These are phyloP conservation scores for Elsinoe australis DNA, from an alignment of 2,329 filamentous ascomycete genomes.

Conservation along the genomic window DNA sequence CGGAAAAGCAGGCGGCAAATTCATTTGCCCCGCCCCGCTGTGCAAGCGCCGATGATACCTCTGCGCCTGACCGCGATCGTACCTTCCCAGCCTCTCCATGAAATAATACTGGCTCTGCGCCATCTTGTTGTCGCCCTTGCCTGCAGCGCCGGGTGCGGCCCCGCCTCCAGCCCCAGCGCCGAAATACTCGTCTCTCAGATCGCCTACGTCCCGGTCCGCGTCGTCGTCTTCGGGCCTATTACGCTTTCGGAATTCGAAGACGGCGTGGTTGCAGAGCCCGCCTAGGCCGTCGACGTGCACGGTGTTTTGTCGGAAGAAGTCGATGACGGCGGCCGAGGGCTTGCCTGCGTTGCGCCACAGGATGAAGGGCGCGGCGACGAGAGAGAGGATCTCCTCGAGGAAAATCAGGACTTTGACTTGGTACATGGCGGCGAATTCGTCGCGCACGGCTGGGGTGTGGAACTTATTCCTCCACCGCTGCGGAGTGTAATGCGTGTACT, in stretches of 20 bases:
- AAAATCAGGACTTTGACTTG: slow-evolving; percentile 90
- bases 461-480: slow-evolving; percentile 80
- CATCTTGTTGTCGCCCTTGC: slow-evolving; percentile 73
- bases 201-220: slow-evolving; percentile 31
- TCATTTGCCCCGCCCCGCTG: slow-evolving; percentile 14
- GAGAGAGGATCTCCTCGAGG: slow-evolving; percentile 82
- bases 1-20: slow-evolving; percentile 21
- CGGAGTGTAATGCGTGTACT: slow-evolving; percentile 88
- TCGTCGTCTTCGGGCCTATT: slow-evolving; percentile 42
- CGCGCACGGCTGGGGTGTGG: slow-evolving; percentile 89
- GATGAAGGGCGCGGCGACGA: slow-evolving; percentile 84
- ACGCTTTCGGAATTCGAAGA: slow-evolving; percentile 91
- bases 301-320: slow-evolving; percentile 97
- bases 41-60: slow-evolving; percentile 13
- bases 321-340: slow-evolving; percentile 85
- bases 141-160: too few relatives aligned
- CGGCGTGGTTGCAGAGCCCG: slow-evolving; percentile 93
- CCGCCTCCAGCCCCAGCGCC: slow-evolving; percentile 56
- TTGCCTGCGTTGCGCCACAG: slow-evolving; percentile 78
- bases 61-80: slow-evolving; percentile 18
- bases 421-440: slow-evolving; percentile 83
- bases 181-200: slow-evolving; percentile 84
- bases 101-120: slow-evolving; percentile 95
- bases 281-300: slow-evolving; percentile 93
- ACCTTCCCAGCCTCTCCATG: slow-evolving; percentile 48